Percentiles rank a stretch among this genome's conserved stretches.
Evolutionary conservation across 345 rosid species (phyloP).

Genomic region (Linum usitatissimum): DNA sequence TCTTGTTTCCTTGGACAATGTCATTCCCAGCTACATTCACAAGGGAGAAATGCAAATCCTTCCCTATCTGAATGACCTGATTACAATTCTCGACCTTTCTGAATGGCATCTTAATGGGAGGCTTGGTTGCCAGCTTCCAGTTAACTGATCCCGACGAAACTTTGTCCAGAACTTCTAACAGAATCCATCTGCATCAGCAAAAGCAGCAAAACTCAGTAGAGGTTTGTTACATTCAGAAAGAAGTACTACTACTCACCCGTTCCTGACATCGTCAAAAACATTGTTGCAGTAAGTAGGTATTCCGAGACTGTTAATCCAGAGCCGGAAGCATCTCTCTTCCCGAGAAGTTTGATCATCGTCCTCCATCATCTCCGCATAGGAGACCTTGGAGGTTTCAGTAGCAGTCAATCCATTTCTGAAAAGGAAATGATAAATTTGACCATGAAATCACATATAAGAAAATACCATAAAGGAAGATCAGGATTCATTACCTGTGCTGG

Average conservation of each 20-base stretch:
- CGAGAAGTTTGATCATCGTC: constrained; percentile 90
- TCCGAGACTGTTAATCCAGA: constrained; percentile 98
- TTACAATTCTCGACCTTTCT: constrained; percentile 86
- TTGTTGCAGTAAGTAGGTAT: constrained; percentile 65
- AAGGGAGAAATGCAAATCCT: constrained; percentile 65
- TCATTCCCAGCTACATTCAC: constrained; percentile 98
- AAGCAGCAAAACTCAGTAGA: constrained; percentile 10
- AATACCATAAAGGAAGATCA: neutral
- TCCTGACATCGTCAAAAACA: constrained; percentile 84
- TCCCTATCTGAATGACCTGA: constrained; percentile 70
- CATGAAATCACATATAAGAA: neutral
- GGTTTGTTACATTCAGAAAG: neutral
- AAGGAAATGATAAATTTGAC: neutral
- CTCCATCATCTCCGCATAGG: constrained; percentile 96
- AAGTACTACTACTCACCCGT: constrained; percentile 44
- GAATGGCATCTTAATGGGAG: constrained; percentile 91
- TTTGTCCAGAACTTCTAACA: constrained; percentile 77
- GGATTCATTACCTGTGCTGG: constrained; percentile 60
- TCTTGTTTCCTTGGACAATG: constrained; percentile 86
- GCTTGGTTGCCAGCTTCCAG: constrained; percentile 78
- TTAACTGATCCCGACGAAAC: constrained; percentile 53
- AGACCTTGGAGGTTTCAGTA: constrained; percentile 41
- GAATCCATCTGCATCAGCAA: constrained; percentile 66
- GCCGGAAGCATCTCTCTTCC: constrained; percentile 95
- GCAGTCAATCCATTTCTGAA: constrained; percentile 77